phyloP scores from a whole-genome alignment of 1,284 basidiomycete genomes.

The Chalciporus sp. region DNA sequence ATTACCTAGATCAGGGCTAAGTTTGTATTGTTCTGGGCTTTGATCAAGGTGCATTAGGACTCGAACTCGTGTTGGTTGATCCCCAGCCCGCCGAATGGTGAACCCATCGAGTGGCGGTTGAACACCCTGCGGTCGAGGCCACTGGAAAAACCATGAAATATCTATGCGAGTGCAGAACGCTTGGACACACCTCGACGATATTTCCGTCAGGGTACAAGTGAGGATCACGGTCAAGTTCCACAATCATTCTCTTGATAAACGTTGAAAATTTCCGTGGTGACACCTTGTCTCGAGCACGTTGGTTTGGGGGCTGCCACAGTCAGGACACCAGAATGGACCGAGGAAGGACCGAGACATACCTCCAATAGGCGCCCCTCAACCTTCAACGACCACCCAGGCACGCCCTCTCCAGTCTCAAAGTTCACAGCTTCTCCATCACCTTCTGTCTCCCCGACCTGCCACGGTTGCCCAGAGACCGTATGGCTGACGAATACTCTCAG shows the following conservation, averaged over 20 bases:
- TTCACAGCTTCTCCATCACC: constrained; percentile 44
- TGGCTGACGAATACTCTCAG: constrained; percentile 89
- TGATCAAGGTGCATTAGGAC: constrained; percentile 85
- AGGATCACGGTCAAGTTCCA: constrained; percentile 88
- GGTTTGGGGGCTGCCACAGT: constrained; percentile 52
- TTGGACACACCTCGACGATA: constrained; percentile 64
- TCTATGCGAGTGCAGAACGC: not conserved
- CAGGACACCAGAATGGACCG: not conserved
- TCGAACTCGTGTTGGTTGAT: constrained; percentile 75
- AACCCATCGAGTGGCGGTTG: constrained; percentile 84
- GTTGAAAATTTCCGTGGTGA: constrained; percentile 83
- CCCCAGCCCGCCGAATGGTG: constrained; percentile 83
- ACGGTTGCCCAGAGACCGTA: constrained; percentile 82
- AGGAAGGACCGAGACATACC: constrained; percentile 42
- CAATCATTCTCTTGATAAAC: constrained; percentile 81
- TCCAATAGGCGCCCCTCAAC: constrained; percentile 89
- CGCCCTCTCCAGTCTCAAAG: constrained; percentile 67
- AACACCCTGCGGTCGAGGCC: constrained; percentile 60
- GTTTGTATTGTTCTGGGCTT: constrained; percentile 84
- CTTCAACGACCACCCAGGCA: constrained; percentile 89
- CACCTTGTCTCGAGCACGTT: constrained; percentile 67
- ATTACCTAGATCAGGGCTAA: constrained; percentile 75
- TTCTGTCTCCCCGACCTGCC: constrained; percentile 60
- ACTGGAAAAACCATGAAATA: constrained; percentile 45
- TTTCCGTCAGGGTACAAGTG: constrained; percentile 81